These are phyloP conservation scores for Lepraria neglecta DNA, from an alignment of 495 filamentous ascomycete species.

Conservation along the genomic window DNA sequence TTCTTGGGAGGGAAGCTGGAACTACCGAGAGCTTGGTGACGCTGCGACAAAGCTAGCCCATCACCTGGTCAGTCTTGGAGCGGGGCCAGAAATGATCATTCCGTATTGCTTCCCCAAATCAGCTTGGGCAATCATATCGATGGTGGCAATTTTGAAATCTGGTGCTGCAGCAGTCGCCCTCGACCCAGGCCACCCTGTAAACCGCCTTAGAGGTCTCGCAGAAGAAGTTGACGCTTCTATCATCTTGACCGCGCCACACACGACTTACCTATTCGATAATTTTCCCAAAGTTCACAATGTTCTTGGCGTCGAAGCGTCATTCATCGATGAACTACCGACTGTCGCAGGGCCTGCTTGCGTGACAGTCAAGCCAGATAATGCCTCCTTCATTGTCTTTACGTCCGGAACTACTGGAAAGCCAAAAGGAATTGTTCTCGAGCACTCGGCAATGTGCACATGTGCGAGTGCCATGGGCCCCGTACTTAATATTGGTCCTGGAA, in stretches of 20 bases:
- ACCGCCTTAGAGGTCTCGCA: constrained; percentile 49
- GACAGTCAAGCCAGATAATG: constrained; percentile 16
- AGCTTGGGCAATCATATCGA: constrained; percentile 41
- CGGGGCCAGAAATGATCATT: constrained; percentile 34
- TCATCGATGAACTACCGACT: constrained; percentile 18
- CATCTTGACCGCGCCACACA: constrained; percentile 13
- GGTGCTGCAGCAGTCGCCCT: constrained; percentile 39
- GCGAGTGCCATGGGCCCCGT: constrained; percentile 23
- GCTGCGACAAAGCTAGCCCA: constrained; percentile 30
- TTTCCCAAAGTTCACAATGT: constrained; percentile 30
- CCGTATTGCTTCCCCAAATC: constrained; percentile 44
- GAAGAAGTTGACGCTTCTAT: constrained; percentile 40
- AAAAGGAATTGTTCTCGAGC: constrained; percentile 37
- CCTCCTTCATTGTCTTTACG: constrained; percentile 38
- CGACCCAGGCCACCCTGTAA: constrained; percentile 52
- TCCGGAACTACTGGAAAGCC: constrained; percentile 37
- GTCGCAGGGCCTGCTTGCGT: background rate
- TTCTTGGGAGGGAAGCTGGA: constrained; percentile 7
- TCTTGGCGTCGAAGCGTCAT: constrained; percentile 30
- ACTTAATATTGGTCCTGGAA: constrained; percentile 43
- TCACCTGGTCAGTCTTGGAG: constrained; percentile 30
- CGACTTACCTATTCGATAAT: constrained; percentile 23
- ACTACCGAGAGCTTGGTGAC: background rate
- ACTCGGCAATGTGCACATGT: constrained; percentile 22
- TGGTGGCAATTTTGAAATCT: constrained; percentile 41